Evolutionary conservation across 345 rosid genomes (phyloP).

Genomic region (Linum usitatissimum): DNA sequence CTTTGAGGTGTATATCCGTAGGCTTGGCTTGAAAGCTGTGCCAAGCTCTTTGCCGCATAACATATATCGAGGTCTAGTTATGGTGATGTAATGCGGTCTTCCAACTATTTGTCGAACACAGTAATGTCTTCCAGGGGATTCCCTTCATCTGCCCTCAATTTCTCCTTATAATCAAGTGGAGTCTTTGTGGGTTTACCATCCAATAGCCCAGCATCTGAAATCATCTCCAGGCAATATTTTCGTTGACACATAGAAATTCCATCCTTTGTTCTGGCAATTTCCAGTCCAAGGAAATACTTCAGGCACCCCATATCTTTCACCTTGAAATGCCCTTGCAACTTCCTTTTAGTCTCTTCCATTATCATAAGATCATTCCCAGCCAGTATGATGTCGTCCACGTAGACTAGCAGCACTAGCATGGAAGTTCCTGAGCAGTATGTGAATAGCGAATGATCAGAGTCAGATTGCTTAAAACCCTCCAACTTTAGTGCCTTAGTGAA

Average conservation of each 20-base stretch:
- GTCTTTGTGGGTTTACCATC: not conserved
- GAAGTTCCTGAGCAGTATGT: too few species aligned
- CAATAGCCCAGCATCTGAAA: not conserved
- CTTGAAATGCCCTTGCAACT: not conserved
- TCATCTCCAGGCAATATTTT: not conserved
- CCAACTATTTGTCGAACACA: not conserved
- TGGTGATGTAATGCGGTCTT: not conserved
- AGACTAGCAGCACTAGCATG: not conserved
- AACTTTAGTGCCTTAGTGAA: not conserved
- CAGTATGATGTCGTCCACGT: not conserved
- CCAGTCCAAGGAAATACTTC: not conserved
- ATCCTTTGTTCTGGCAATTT: not conserved
- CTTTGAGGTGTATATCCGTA: not conserved
- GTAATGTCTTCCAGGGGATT: not conserved
- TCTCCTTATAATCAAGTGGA: not conserved
- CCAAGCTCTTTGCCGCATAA: not conserved
- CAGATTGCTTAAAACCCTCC: not conserved
- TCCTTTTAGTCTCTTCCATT: not conserved
- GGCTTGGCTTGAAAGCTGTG: not conserved
- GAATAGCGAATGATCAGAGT: not conserved
- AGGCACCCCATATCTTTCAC: not conserved
- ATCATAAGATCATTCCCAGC: not conserved
- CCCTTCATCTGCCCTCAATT: not conserved
- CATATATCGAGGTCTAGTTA: not conserved
- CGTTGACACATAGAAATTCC: not conserved